A percentile compares a stretch with the other conserved stretches of the same genome.
phyloP scores from a whole-genome alignment of 208 protist species.

The Trypanosoma mega region DNA sequence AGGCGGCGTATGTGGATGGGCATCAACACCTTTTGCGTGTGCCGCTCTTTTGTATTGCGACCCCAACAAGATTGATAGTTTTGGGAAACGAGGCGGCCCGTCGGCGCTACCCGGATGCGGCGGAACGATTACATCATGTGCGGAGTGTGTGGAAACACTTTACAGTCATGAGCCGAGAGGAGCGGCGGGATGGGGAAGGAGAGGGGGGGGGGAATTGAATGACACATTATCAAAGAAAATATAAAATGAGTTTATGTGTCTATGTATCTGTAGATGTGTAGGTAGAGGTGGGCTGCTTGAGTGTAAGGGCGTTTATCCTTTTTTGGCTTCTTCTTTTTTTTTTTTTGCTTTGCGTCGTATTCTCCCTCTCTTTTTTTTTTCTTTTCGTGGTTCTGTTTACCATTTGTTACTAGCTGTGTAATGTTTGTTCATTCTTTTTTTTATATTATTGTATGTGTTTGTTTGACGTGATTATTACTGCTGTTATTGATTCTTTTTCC shows the following conservation, averaged over 20 bases:
- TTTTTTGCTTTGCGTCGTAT: neutral
- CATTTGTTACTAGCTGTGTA: slow-evolving; percentile 5
- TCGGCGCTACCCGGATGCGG: slow-evolving; percentile 11
- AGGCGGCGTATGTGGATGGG: slow-evolving; percentile 71
- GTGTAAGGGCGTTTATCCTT: too few relatives aligned
- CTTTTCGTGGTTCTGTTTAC: slow-evolving; percentile 17
- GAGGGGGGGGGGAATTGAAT: too few relatives aligned
- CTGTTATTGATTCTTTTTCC: too few relatives aligned
- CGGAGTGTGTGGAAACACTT: slow-evolving; percentile 14
- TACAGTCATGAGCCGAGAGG: too few relatives aligned
- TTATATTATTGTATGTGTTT: slow-evolving; percentile 1
- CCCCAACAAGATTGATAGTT: slow-evolving; percentile 69
- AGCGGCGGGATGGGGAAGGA: too few relatives aligned
- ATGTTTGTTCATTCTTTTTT: neutral
- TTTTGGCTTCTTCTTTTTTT: slow-evolving; percentile 10
- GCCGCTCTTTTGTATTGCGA: slow-evolving; percentile 67
- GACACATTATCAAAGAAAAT: too few relatives aligned
- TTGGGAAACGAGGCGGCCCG: slow-evolving; percentile 41
- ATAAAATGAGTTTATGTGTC: too few relatives aligned
- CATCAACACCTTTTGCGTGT: slow-evolving; percentile 66
- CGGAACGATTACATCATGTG: neutral
- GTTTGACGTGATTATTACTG: neutral
- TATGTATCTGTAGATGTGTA: too few relatives aligned
- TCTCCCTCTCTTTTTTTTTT: slow-evolving; percentile 10
- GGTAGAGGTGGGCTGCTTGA: too few relatives aligned